Conservation (phyloP, 495 filamentous ascomycete species). For the Xylaria telfairii region DNA sequence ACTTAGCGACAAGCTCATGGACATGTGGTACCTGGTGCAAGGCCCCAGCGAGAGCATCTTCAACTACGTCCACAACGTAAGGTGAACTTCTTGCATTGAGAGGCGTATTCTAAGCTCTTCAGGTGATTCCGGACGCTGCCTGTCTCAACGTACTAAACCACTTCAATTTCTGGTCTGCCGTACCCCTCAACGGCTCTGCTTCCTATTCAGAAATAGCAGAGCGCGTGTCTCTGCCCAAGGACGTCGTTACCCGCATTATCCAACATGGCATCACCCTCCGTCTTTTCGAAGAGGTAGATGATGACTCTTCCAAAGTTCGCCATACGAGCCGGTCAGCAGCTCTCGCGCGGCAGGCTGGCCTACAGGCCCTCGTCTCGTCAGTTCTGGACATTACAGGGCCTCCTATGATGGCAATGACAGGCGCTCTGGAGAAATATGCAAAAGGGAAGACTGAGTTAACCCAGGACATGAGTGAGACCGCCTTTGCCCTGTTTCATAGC, state of each 20-base stretch:
- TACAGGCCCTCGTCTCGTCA: constrained; percentile 69
- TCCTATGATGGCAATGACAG: constrained; percentile 65
- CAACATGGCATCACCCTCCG: constrained; percentile 51
- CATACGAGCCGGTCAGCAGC: constrained; percentile 43
- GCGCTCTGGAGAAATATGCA: constrained; percentile 33
- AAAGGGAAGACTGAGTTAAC: constrained; percentile 34
- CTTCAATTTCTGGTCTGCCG: constrained; percentile 41
- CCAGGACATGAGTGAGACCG: constrained; percentile 36
- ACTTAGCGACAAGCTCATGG: constrained; percentile 31
- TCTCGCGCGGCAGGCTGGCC: constrained; percentile 32
- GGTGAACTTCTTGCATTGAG: background rate
- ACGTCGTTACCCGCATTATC: constrained; percentile 47
- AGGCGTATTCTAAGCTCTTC: background rate
- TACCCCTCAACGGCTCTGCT: constrained; percentile 43
- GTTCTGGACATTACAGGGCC: constrained; percentile 73
- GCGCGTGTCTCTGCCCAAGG: constrained; percentile 33
- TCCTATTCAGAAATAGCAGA: constrained; percentile 44
- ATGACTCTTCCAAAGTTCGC: constrained; percentile 33
- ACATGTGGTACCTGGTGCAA: constrained; percentile 39
- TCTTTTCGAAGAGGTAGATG: constrained; percentile 55
- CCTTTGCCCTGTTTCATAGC: constrained; percentile 36
- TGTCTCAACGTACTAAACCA: constrained; percentile 40
- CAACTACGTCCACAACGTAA: constrained; percentile 39
- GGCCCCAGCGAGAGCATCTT: constrained; percentile 39
- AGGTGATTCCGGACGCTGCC: constrained; percentile 36